phyloP scores from a whole-genome alignment of 129 eudicot genomes.

The Mikania micrantha region DNA sequence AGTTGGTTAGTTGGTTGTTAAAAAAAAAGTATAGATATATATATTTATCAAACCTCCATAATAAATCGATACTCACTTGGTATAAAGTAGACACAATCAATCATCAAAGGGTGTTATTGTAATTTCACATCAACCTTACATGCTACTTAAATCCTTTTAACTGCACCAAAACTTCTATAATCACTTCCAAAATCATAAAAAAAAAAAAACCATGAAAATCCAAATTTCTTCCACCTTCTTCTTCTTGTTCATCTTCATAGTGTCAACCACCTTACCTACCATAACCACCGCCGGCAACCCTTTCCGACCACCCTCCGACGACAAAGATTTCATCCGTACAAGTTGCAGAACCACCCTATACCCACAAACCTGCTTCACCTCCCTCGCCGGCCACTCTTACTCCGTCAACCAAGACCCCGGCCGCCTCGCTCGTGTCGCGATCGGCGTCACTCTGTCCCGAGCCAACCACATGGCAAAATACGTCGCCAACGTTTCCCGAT shows the following conservation, averaged over 20 bases:
- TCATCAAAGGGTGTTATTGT: background rate
- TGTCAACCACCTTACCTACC: constrained; percentile 21
- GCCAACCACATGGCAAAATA: constrained; percentile 43
- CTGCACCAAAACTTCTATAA: background rate
- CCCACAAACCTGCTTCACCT: constrained; percentile 65
- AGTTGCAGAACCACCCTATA: constrained; percentile 68
- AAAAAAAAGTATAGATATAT: too few species aligned
- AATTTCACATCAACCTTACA: background rate
- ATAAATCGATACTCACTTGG: too few species aligned
- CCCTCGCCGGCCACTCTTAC: constrained; percentile 57
- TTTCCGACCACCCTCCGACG: constrained; percentile 16
- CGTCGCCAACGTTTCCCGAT: constrained; percentile 45
- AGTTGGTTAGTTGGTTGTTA: too few species aligned
- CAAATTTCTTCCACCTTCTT: background rate
- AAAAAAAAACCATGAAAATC: constrained; percentile 22
- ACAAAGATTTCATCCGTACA: constrained; percentile 59
- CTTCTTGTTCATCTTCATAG: background rate
- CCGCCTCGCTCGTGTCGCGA: constrained; percentile 62
- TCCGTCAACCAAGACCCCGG: constrained; percentile 55
- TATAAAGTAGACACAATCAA: background rate
- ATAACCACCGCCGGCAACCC: constrained; percentile 26
- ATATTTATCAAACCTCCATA: too few species aligned
- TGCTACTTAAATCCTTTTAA: constrained; percentile 22
- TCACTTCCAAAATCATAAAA: background rate
- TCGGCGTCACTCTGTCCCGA: constrained; percentile 52